A percentile compares a stretch with the other conserved stretches of the same genome.
These are phyloP conservation scores for Malassezia globosa DNA, from an alignment of 1,284 basidiomycete genomes.

Conservation along the genomic window DNA sequence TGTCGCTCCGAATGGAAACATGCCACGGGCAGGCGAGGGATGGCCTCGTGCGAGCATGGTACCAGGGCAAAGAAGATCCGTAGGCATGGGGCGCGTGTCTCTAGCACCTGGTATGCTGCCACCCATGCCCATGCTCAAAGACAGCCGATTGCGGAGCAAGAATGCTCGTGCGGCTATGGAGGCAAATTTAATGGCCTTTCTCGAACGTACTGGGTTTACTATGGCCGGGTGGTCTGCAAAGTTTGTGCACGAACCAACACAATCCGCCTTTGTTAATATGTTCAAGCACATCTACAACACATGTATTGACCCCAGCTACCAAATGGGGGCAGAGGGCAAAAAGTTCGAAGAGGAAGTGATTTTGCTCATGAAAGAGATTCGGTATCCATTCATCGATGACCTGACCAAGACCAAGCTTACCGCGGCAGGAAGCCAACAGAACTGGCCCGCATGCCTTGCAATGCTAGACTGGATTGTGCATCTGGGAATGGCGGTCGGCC, in stretches of 20 bases:
- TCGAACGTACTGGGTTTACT: constrained; percentile 37
- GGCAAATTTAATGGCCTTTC: constrained; percentile 27
- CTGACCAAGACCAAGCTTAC: constrained; percentile 45
- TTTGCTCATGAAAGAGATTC: constrained; percentile 38
- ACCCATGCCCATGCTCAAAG: constrained; percentile 23
- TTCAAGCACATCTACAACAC: constrained; percentile 41
- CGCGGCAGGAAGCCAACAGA: constrained; percentile 40
- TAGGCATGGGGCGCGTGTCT: constrained; percentile 13
- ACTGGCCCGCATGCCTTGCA: constrained; percentile 42
- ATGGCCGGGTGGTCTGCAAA: constrained; percentile 34
- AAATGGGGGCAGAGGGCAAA: constrained; percentile 32
- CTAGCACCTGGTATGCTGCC: constrained; percentile 6
- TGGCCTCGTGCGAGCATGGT: constrained; percentile 2
- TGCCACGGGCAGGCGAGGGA: too few relatives aligned
- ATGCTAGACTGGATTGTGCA: constrained; percentile 46
- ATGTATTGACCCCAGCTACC: constrained; percentile 37
- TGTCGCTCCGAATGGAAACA: constrained; percentile 3
- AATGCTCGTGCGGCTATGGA: constrained; percentile 27
- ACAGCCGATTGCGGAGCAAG: constrained; percentile 19
- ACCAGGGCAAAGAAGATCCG: constrained; percentile 10
- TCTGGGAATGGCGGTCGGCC: constrained; percentile 15
- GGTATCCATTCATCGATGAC: constrained; percentile 41
- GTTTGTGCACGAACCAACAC: constrained; percentile 41
- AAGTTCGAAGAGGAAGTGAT: constrained; percentile 45
- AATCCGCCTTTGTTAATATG: constrained; percentile 37